phyloP scores from a whole-genome alignment of 805 yeast genomes.

The Saccharomycopsis babjevae region DNA sequence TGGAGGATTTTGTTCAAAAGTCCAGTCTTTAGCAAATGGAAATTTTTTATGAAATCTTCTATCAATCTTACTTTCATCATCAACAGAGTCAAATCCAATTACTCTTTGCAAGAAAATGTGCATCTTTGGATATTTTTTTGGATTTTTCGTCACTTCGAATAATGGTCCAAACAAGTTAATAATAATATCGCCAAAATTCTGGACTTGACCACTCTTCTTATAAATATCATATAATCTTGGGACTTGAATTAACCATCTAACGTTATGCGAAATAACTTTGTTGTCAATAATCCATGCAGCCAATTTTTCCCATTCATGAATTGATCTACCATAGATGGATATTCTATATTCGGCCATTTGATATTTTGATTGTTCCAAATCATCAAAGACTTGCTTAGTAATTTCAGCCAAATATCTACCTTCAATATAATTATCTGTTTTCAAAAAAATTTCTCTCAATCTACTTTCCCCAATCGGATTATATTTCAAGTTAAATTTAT shows the following conservation, averaged over 20 bases:
- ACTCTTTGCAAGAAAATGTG: constrained; percentile 85
- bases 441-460: constrained; percentile 87
- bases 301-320: constrained; percentile 89
- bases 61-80: constrained; percentile 92
- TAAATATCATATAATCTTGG: constrained; percentile 91
- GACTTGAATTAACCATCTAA: constrained; percentile 92
- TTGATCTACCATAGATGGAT: constrained; percentile 83
- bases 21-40: constrained; percentile 85
- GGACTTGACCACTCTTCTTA: constrained; percentile 61
- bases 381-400: constrained; percentile 88
- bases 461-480: constrained; percentile 98
- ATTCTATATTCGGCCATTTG: constrained; percentile 97
- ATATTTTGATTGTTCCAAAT: constrained; percentile 88
- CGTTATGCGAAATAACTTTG: constrained; percentile 83
- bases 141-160: constrained; percentile 82
- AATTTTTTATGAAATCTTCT: constrained; percentile 70
- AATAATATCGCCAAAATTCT: constrained; percentile 65
- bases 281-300: constrained; percentile 95
- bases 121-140: constrained; percentile 81
- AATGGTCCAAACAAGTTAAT: constrained; percentile 77
- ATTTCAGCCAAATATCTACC: constrained; percentile 90
- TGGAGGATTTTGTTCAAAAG: constrained; percentile 77
- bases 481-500: constrained; percentile 92
- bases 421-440: constrained; percentile 85
- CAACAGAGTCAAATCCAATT: constrained; percentile 96